Evolutionary conservation across 129 eudicot genomes (phyloP), one percentile per base, ranked within the genome.

Genomic region (Daucus carota): DNA sequence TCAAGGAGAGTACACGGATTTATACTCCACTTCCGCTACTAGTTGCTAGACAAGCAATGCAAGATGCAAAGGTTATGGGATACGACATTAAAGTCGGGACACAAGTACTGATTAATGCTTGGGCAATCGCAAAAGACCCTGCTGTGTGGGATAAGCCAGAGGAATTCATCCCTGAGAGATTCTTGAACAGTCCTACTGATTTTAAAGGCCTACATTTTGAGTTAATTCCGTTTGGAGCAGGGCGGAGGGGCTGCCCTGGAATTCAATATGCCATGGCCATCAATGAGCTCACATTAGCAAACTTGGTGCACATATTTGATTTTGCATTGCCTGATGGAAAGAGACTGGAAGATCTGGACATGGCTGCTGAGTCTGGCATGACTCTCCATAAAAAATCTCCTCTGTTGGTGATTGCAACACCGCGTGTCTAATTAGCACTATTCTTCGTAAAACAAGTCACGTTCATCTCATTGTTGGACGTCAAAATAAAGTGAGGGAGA

Each of bases 151-250:
- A 81, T 32, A 79, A 86, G 5, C 89, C 96, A 0, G 85, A 90
- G 31, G 78, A 81, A 72, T 90, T 86, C 68, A 36, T 9, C 9
- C 97, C 93, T 13, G 91, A 86, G 50, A 88, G 97, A 77, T 88
- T 91, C 75, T 44, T 88, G 32, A 78, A 85, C 5, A 71, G 73
- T 29, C 7, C 73, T 11, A 73, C 79, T 6, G 90, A 88, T 76
- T 84, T 74, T 54, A 83, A 57, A 69, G 90, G 95, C 18, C 74
- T 81, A 0, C 71, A 91, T 76, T 88, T 84, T 13, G 87, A 88
- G 84, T 60, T 88, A 44, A 85, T 83, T 70, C 97, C 97, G 1
- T 91, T 91, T 80, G 95, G 97, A 20, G 90, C 87, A 40, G 92
- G 97, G 97, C 83, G 43, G 43, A 40, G 43, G 8, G 43, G 43